Evolutionary conservation across 1,139 yeast genomes (phyloP).

Genomic region (Candida sojae): DNA sequence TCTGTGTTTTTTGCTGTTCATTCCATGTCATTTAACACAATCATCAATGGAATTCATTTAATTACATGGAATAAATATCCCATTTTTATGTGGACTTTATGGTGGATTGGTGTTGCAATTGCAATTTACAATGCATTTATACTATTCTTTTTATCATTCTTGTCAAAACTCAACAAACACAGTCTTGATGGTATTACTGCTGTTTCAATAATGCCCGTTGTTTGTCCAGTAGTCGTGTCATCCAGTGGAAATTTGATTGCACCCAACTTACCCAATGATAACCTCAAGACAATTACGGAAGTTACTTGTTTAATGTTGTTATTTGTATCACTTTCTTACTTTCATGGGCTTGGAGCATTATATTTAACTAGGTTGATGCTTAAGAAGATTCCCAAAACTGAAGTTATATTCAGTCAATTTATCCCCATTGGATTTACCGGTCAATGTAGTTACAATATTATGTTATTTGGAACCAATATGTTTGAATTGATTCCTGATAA

Average conservation of each 20-base stretch:
- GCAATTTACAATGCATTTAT: constrained; percentile 14
- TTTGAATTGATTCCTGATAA: constrained; percentile 18
- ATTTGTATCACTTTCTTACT: constrained; percentile 10
- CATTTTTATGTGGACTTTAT: constrained; percentile 14
- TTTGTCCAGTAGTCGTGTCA: constrained; percentile 14
- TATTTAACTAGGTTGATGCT: constrained; percentile 10
- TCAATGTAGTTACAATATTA: constrained; percentile 72
- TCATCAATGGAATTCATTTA: constrained; percentile 51
- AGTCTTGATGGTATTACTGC: constrained; percentile 11
- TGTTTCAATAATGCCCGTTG: constrained; percentile 12
- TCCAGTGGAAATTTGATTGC: constrained; percentile 14
- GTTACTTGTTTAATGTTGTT: constrained; percentile 11
- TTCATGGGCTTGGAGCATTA: constrained; percentile 14
- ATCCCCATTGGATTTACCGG: constrained; percentile 52
- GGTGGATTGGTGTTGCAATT: constrained; percentile 16
- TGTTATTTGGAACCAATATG: constrained; percentile 53
- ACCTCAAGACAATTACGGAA: constrained; percentile 11
- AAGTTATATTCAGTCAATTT: constrained; percentile 18
- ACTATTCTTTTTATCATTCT: constrained; percentile 14
- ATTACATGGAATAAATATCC: constrained; percentile 30
- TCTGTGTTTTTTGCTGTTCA: constrained; percentile 72
- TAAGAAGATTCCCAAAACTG: constrained; percentile 12
- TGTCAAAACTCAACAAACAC: constrained; percentile 12
- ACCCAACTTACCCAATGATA: constrained; percentile 8
- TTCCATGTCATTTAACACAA: constrained; percentile 73